phyloP scores from a whole-genome alignment of 495 filamentous ascomycete genomes.

The Astrothelium subdiscretum region DNA sequence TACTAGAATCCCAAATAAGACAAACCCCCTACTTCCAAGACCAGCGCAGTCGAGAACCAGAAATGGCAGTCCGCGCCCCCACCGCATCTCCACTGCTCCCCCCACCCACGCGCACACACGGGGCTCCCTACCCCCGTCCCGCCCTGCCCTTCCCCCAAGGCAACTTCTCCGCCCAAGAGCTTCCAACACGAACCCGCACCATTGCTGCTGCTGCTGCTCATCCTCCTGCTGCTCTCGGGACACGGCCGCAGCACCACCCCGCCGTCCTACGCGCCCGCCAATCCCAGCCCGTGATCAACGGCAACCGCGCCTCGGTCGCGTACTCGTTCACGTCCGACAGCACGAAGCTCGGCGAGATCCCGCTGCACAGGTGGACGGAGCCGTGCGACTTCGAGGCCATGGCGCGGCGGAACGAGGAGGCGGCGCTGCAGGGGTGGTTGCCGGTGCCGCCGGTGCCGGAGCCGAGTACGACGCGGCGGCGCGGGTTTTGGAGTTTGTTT shows the following conservation, averaged over 20 bases:
- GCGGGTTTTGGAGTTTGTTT: background rate
- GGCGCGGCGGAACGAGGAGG: conserved; percentile 23
- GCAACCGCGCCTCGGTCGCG: conserved; percentile 13
- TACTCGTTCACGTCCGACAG: conserved; percentile 29
- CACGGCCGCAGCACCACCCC: background rate
- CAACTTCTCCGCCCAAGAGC: background rate
- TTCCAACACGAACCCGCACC: background rate
- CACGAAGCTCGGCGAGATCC: conserved; percentile 34
- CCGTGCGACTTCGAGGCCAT: conserved; percentile 26
- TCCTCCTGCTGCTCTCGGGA: too few relatives aligned
- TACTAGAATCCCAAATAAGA: background rate
- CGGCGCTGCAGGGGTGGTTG: conserved; percentile 16
- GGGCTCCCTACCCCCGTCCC: background rate
- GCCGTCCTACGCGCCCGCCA: background rate
- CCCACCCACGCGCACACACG: background rate
- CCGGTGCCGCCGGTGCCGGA: conserved; percentile 3
- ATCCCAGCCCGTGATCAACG: conserved; percentile 4
- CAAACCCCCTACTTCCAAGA: background rate
- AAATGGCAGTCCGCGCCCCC: background rate
- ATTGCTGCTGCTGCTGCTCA: too few relatives aligned
- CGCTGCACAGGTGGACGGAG: conserved; percentile 26
- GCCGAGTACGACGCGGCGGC: conserved; percentile 8
- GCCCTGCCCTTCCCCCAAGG: background rate
- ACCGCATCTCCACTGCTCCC: background rate
- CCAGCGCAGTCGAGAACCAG: background rate